Percentiles rank a stretch among this genome's conserved stretches.
Conservation (phyloP, 2,329 filamentous ascomycete species). For the Beauveria sp. region DNA sequence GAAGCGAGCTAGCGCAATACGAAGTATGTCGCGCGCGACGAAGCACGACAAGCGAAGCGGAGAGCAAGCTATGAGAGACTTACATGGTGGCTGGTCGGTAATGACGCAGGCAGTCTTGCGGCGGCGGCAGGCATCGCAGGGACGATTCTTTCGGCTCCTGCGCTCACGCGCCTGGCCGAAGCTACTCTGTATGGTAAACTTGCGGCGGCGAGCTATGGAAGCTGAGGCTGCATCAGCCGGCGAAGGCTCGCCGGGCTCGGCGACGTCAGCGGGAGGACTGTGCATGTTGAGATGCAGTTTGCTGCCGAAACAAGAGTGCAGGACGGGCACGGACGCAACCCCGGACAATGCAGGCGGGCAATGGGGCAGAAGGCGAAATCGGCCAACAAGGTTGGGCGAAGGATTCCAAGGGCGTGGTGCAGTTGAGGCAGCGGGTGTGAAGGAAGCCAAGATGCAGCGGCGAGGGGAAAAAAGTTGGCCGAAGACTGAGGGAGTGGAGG, state of each 20-base stretch:
- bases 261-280: conserved; percentile 2
- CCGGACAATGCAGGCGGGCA: background rate
- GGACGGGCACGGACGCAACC: background rate
- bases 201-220: conserved; percentile 21
- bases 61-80: conserved; percentile 14
- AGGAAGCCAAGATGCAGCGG: conserved; percentile 2
- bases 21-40: background rate
- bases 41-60: background rate
- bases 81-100: conserved; percentile 36
- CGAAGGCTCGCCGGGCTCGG: background rate
- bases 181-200: conserved; percentile 34
- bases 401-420: background rate
- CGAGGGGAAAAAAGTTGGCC: conserved; percentile 13
- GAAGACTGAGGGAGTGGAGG: conserved; percentile 10
- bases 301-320: background rate
- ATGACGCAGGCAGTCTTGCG: conserved; percentile 42
- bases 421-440: background rate
- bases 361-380: background rate
- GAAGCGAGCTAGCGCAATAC: background rate
- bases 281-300: conserved; percentile 2
- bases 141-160: conserved; percentile 38
- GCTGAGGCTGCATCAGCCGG: background rate
- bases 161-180: conserved; percentile 32
- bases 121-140: conserved; percentile 37
- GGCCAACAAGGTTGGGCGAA: conserved; percentile 3